Percentiles rank a stretch among this genome's conserved stretches.
Conservation (phyloP, 768 basidiomycete species). For the Boletus fagicola region DNA sequence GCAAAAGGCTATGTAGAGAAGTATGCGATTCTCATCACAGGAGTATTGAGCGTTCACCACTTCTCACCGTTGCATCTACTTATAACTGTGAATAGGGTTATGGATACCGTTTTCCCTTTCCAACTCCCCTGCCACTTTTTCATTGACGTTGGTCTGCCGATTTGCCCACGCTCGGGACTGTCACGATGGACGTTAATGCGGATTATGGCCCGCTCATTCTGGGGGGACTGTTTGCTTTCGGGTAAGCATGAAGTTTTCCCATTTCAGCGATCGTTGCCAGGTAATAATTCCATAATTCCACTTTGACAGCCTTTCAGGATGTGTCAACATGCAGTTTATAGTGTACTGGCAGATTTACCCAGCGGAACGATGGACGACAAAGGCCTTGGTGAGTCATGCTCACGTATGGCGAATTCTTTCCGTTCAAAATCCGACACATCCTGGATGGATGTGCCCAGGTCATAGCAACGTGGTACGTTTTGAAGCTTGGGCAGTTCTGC, state of each 20-base stretch:
- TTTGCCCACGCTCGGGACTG: slow-evolving; percentile 3
- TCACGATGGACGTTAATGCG: not conserved
- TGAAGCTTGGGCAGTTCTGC: not conserved
- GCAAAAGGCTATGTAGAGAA: not conserved
- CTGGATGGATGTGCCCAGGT: slow-evolving; percentile 12
- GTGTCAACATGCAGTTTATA: slow-evolving; percentile 27
- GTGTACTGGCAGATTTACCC: slow-evolving; percentile 24
- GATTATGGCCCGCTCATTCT: slow-evolving; percentile 22
- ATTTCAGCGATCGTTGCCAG: not conserved
- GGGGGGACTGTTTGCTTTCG: slow-evolving; percentile 25
- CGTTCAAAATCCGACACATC: not conserved
- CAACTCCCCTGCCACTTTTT: not conserved
- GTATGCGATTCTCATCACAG: not conserved
- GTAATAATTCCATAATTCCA: not conserved
- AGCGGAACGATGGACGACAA: slow-evolving; percentile 17
- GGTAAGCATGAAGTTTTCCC: slow-evolving; percentile 3
- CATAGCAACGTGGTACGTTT: slow-evolving; percentile 19
- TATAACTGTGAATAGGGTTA: slow-evolving; percentile 2
- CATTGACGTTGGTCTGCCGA: not conserved
- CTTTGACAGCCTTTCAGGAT: slow-evolving; percentile 25
- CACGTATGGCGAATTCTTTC: not conserved
- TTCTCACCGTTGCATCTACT: not conserved
- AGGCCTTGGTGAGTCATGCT: slow-evolving; percentile 16
- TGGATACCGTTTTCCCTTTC: not conserved
- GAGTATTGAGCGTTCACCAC: not conserved